phyloP scores from a whole-genome alignment of 2,329 filamentous ascomycete species.

The Fusarium albosuccineum region DNA sequence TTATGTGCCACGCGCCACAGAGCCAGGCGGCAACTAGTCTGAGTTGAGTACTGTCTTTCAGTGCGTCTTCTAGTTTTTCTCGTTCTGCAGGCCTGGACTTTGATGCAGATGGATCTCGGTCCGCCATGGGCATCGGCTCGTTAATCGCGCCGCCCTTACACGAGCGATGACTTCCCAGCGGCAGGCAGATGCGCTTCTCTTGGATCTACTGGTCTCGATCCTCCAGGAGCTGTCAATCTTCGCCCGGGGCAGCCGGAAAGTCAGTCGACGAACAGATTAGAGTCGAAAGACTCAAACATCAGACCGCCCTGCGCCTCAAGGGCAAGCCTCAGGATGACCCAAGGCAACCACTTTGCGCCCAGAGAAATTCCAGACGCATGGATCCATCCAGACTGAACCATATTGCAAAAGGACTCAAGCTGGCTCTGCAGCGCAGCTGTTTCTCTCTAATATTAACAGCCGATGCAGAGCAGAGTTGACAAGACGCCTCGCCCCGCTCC shows the following conservation, averaged over 20 bases:
- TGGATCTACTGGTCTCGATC: background rate
- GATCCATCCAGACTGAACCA: slow-evolving; percentile 11
- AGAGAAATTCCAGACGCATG: slow-evolving; percentile 20
- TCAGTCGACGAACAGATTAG: slow-evolving; percentile 12
- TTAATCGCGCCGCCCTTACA: background rate
- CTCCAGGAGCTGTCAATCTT: slow-evolving; percentile 8
- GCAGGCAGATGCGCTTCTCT: slow-evolving; percentile 1
- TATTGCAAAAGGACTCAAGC: slow-evolving; percentile 23
- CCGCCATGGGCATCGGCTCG: slow-evolving; percentile 24
- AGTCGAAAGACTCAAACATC: slow-evolving; percentile 4
- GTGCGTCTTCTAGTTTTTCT: slow-evolving; percentile 10
- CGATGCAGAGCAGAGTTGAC: slow-evolving; percentile 22
- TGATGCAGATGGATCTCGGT: slow-evolving; percentile 10
- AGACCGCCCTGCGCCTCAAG: slow-evolving; percentile 3
- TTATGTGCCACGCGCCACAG: slow-evolving; percentile 16
- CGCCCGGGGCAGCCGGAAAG: slow-evolving; percentile 5
- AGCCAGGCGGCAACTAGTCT: slow-evolving; percentile 2
- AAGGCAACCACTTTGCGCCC: slow-evolving; percentile 17
- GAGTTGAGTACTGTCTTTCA: slow-evolving; percentile 10
- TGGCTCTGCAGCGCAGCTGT: slow-evolving; percentile 10
- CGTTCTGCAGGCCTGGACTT: slow-evolving; percentile 5
- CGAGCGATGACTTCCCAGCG: background rate
- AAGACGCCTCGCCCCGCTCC: slow-evolving; percentile 25
- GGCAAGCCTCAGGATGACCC: slow-evolving; percentile 20
- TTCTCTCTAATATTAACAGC: slow-evolving; percentile 2